Base-by-base conservation (phyloP, 2,329 filamentous ascomycete species). In the Metarhizium rileyi region DNA sequence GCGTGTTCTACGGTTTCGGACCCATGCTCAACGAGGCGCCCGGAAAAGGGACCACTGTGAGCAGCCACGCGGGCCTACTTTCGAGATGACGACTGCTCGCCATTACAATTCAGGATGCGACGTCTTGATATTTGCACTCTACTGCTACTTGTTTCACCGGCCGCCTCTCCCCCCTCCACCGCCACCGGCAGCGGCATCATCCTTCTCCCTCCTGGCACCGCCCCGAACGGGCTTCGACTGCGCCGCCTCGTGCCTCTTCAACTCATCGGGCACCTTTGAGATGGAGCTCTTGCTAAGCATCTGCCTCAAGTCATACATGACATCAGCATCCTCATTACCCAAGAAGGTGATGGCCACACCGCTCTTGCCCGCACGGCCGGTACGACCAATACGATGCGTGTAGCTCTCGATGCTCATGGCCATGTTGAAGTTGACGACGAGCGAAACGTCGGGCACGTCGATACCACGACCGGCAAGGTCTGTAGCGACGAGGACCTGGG, bases 341-440 rank as follows among this genome's bases (percentile, higher is more conserved):
- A 97, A 68, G 74, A 98, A 98, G 0, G 93, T 98, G 55, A 98
- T 93, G 2, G 93, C 87, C 46, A 95, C 84, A 84, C 93, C 93
- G 58, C 81, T 90, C 80, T 97, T 97, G 54, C 93, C 93, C 2
- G 93, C 93, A 83, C 93, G 86, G 76, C 93, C 93, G 1, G 93
- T 98, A 72, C 93, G 86, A 67, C 93, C 93, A 61, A 98, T 86
- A 72, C 93, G 84, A 75, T 98, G 93, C 2, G 91, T 97, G 66
- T 98, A 98, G 63, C 81, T 86, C 71, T 98, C 93, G 57, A 98
- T 97, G 58, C 76, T 89, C 12, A 73, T 83, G 0, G 93, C 86
- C 93, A 98, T 97, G 75, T 97, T 98, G 80, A 97, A 98, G 73
- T 98, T 98, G 65, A 98, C 78, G 50, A 98, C 93, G 52, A 98